Base-by-base conservation (phyloP, 1,139 yeast species). In the Blastobotrys serpentis region DNA sequence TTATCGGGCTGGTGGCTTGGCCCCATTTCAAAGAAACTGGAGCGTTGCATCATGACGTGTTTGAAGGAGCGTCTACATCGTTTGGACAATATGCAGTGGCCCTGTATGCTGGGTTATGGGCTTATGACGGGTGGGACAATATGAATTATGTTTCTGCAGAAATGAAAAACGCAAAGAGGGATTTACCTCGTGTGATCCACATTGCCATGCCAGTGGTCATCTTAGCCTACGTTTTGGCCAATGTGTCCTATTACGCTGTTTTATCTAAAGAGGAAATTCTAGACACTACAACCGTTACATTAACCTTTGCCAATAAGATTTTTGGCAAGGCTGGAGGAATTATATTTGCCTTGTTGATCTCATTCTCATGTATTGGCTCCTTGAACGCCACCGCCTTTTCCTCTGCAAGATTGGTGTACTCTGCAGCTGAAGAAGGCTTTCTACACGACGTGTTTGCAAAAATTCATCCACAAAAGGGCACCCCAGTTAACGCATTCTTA, bases 51-150 rank as follows among this genome's bases (percentile, higher is more conserved):
- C 33, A 42, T n/a, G 56, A 56, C 7, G 48, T 56, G 42, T 67
- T 66, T 49, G 57, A 56, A 7, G 71, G 68, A 1, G 56, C 69
- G 1, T 58, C 66, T 3, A 49, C 49, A 5, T 53, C 62, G 10
- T 46, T 68, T 8, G 67, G 70, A 19, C 62, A 62, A 30, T 62
- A 67, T 41, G 71, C 74, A 2, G 60, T 67, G 11, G 75, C 75
- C 0, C 55, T 72, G 13, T 71, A 69, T 51, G 74, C 73, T 1
- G 75, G 72, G 0, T 57, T 72, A 2, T 71, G 75, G 75, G 75
- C 75, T 1, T 71, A 68, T 49, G 75, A 71, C 47, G 75, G 75
- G 21, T 71, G 75, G 75, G 75, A 71, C 51, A 71, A 72, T 53
- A 63, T 70, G 51, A 71, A 71, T 53, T 71, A 67, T 46, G 70